A percentile compares a stretch with the other conserved stretches of the same genome.
These are phyloP conservation scores for Parasitella parasitica DNA, from an alignment of 371 early-diverging fungal genomes.

Conservation along the genomic window DNA sequence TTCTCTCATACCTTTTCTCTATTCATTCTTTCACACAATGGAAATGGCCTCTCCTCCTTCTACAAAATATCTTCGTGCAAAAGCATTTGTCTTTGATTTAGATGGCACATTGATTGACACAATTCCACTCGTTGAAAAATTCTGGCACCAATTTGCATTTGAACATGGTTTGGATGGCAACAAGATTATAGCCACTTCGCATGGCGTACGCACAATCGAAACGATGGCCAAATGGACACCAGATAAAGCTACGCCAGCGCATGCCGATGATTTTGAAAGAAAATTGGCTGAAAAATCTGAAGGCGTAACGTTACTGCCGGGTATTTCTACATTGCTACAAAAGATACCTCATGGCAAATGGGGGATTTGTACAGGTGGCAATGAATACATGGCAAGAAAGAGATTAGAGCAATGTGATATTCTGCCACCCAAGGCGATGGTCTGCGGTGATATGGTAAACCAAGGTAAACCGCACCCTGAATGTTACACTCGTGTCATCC, in stretches of 20 bases:
- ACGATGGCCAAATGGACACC: slow-evolving; percentile 28
- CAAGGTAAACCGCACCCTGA: slow-evolving; percentile 67
- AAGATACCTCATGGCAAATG: slow-evolving; percentile 27
- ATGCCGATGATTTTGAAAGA: slow-evolving; percentile 12
- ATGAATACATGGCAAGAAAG: slow-evolving; percentile 35
- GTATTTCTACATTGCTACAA: slow-evolving; percentile 30
- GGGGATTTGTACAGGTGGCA: slow-evolving; percentile 40
- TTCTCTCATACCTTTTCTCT: neutral
- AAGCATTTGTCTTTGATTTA: slow-evolving; percentile 43
- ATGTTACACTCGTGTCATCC: slow-evolving; percentile 52
- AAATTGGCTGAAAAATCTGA: slow-evolving; percentile 15
- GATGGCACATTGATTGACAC: slow-evolving; percentile 52
- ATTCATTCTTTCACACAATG: neutral
- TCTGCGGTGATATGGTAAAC: slow-evolving; percentile 42
- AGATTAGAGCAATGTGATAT: slow-evolving; percentile 35
- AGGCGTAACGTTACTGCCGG: slow-evolving; percentile 27
- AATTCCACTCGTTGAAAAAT: slow-evolving; percentile 36
- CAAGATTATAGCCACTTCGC: slow-evolving; percentile 41
- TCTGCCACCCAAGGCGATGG: slow-evolving; percentile 22
- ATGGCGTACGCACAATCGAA: slow-evolving; percentile 46
- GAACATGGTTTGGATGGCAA: slow-evolving; percentile 43
- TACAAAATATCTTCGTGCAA: slow-evolving; percentile 13
- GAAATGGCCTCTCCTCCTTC: neutral
- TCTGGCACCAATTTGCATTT: slow-evolving; percentile 40
- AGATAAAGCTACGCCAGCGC: slow-evolving; percentile 16